A percentile compares a stretch with the other conserved stretches of the same genome.
phyloP scores from a whole-genome alignment of 2,329 filamentous ascomycete genomes.

The Leptographium flavum region DNA sequence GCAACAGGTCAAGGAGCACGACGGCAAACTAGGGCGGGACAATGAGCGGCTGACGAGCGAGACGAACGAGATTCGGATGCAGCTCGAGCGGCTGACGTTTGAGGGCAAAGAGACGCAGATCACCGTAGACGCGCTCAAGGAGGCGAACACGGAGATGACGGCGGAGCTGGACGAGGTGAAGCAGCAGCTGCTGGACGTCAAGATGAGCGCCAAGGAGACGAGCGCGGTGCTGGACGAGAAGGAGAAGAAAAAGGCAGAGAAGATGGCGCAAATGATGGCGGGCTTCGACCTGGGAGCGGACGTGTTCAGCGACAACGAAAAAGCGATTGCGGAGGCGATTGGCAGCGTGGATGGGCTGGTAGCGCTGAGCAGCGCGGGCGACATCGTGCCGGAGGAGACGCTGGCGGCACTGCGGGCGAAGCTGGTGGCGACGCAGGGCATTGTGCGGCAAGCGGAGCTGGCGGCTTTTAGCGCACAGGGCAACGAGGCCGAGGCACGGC shows the following conservation, averaged over 20 bases:
- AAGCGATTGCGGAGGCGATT: conserved; percentile 69
- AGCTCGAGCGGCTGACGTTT: conserved; percentile 86
- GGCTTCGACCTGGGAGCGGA: conserved; percentile 90
- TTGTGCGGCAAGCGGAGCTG: conserved; percentile 84
- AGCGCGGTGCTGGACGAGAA: conserved; percentile 87
- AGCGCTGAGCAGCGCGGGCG: conserved; percentile 61
- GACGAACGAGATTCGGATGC: conserved; percentile 90
- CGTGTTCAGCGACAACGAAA: conserved; percentile 86
- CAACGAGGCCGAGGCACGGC: conserved; percentile 49
- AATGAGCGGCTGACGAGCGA: conserved; percentile 79
- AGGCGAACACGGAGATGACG: conserved; percentile 87
- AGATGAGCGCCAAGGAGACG: conserved; percentile 92
- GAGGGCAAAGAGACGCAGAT: conserved; percentile 95
- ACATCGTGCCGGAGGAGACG: conserved; percentile 69
- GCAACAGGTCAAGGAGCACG: conserved; percentile 69
- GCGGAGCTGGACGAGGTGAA: conserved; percentile 87
- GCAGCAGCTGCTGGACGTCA: conserved; percentile 86
- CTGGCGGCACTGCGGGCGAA: conserved; percentile 60
- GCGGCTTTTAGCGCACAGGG: conserved; percentile 59
- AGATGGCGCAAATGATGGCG: conserved; percentile 99
- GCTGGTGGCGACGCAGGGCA: conserved; percentile 78
- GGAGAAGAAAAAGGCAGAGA: conserved; percentile 96
- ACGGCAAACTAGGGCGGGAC: conserved; percentile 69
- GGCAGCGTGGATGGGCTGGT: conserved; percentile 68
- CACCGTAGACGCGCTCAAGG: conserved; percentile 94